These are phyloP conservation scores for Fusarium verrucosum DNA, from an alignment of 2,329 filamentous ascomycete species.

Conservation along the genomic window DNA sequence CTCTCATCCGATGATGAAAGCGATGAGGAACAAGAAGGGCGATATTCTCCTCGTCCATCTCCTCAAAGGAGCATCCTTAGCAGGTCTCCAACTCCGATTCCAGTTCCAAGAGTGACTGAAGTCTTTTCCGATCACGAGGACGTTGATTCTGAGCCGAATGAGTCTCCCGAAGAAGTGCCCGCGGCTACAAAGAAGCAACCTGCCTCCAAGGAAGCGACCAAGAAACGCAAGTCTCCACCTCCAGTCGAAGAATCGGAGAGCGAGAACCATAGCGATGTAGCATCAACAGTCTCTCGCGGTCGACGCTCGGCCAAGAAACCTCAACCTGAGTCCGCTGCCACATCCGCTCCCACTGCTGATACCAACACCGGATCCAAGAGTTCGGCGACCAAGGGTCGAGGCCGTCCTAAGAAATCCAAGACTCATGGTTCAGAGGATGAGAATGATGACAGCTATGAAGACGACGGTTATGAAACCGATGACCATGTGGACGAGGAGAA, in stretches of 20 bases:
- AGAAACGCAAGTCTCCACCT: background rate
- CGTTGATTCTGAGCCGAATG: background rate
- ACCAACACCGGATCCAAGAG: slow-evolving; percentile 12
- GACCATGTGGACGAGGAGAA: slow-evolving; percentile 8
- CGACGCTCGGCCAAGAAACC: background rate
- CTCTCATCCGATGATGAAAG: background rate
- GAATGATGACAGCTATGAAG: slow-evolving; percentile 15
- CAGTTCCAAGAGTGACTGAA: background rate
- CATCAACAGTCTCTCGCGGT: slow-evolving; percentile 3
- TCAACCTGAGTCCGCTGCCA: background rate
- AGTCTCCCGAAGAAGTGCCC: background rate
- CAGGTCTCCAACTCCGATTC: background rate
- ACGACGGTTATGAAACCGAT: background rate
- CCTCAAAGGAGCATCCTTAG: background rate
- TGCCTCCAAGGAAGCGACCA: background rate
- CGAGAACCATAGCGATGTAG: slow-evolving; percentile 2
- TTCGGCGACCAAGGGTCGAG: background rate
- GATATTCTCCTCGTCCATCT: background rate
- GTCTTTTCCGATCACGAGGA: background rate
- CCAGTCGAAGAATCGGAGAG: background rate
- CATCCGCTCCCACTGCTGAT: background rate
- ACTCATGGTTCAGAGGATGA: background rate
- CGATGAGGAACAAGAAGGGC: background rate
- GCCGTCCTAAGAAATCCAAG: background rate
- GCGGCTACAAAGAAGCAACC: background rate